Conservation (phyloP, 164 flowering plant species). For the Cinnamomum chago region DNA sequence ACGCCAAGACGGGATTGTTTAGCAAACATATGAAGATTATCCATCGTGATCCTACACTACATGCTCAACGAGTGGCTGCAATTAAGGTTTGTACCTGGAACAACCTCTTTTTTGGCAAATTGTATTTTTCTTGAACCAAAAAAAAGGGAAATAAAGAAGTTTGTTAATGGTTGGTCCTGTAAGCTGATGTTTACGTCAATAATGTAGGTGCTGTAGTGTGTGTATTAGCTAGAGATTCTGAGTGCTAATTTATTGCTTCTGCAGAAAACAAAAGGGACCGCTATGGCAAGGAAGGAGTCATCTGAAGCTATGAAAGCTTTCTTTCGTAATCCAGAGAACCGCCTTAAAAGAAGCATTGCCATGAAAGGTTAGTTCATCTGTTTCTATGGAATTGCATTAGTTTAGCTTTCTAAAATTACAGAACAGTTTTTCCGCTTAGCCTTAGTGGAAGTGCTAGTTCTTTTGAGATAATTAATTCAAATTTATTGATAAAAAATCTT, state of each 20-base stretch:
- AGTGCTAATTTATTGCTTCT: constrained; percentile 1
- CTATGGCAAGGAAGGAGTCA: constrained; percentile 74
- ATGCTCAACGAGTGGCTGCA: constrained; percentile 93
- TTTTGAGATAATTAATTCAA: no score
- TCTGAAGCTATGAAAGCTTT: constrained; percentile 76
- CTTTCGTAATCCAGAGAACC: constrained; percentile 82
- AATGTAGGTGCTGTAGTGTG: not conserved
- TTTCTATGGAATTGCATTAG: not conserved
- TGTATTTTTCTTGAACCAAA: not conserved
- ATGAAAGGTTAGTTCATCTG: constrained; percentile 58
- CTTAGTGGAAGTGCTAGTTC: no score
- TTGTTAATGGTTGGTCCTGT: not conserved
- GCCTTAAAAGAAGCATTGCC: constrained; percentile 74
- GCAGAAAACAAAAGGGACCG: constrained; percentile 87
- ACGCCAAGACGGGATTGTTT: constrained; percentile 91
- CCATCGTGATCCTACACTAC: constrained; percentile 81
- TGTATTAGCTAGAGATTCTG: not conserved
- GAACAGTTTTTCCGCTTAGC: no score
- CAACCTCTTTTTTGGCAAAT: not conserved
- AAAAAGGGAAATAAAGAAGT: not conserved
- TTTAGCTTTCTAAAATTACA: no score
- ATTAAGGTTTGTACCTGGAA: constrained; percentile 56
- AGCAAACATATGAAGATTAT: constrained; percentile 90
- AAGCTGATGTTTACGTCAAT: not conserved
- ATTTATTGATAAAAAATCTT: no score